Conservation (phyloP, 1,139 yeast genomes). For the Geotrichum candidum region DNA sequence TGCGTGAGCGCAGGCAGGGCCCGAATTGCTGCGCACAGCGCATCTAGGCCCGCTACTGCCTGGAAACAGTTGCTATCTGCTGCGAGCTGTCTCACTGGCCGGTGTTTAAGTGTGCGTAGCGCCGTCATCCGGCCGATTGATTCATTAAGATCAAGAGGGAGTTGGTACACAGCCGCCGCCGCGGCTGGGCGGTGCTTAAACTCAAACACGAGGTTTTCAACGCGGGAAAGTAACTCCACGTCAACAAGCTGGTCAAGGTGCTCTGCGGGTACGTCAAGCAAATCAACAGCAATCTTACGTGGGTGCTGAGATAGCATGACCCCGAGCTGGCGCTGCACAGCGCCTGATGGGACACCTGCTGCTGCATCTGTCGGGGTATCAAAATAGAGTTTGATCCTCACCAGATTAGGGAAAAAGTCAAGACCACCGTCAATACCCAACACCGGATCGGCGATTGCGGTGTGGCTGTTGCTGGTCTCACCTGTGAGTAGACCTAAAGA, state of each 20-base stretch:
- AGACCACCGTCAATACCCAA: neutral
- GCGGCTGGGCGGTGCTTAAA: neutral
- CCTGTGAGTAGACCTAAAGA: neutral
- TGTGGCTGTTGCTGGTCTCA: neutral
- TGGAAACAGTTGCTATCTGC: conserved; percentile 8
- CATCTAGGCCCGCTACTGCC: conserved; percentile 1
- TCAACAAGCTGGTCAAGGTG: conserved; percentile 7
- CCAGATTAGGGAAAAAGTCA: neutral
- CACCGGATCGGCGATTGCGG: neutral
- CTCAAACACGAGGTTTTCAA: conserved; percentile 5
- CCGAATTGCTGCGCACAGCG: neutral
- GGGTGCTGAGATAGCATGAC: neutral
- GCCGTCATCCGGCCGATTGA: conserved; percentile 11
- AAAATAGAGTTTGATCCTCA: conserved; percentile 1
- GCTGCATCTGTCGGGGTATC: neutral
- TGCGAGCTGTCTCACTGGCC: neutral
- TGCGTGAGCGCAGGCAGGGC: conserved; percentile 4
- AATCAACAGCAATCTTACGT: neutral
- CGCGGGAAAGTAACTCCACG: conserved; percentile 2
- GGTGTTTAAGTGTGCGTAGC: neutral
- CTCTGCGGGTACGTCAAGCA: conserved; percentile 9
- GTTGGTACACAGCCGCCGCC: neutral
- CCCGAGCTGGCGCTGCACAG: neutral
- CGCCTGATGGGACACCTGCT: neutral
- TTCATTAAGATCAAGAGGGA: neutral